Evolutionary conservation across 805 yeast species (phyloP).

Genomic region (Metschnikowia bowlesiae): DNA sequence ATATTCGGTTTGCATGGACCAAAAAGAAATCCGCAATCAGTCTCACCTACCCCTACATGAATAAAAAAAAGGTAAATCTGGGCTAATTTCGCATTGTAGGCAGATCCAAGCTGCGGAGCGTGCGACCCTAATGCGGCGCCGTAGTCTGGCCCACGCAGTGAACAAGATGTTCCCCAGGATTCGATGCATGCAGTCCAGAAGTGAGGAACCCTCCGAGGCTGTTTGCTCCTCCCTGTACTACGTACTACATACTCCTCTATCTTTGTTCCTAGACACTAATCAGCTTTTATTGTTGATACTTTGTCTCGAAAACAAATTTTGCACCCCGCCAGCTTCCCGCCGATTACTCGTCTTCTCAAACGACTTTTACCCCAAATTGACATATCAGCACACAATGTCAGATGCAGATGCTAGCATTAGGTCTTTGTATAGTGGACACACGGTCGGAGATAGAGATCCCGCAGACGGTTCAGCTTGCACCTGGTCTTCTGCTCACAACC

Average conservation of each 20-base stretch:
- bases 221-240: neutral
- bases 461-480: neutral
- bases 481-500: neutral
- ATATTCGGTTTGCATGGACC: neutral
- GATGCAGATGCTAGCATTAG: slow-evolving; percentile 42
- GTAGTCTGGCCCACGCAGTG: slow-evolving; percentile 1
- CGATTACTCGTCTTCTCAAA: neutral
- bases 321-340: no score
- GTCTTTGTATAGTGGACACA: slow-evolving; percentile 34
- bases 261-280: neutral
- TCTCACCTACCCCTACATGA: neutral
- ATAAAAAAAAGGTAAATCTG: no score
- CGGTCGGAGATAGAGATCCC: neutral
- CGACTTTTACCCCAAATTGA: neutral
- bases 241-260: neutral
- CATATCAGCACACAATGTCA: slow-evolving; percentile 23
- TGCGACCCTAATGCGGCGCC: neutral
- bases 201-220: neutral
- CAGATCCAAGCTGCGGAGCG: neutral
- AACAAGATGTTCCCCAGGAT: neutral
- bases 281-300: neutral
- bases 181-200: neutral
- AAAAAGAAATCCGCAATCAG: neutral
- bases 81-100: no score
- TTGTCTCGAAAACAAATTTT: neutral